phyloP scores from a whole-genome alignment of 2,329 filamentous ascomycete genomes.

The Daldinia sp. region DNA sequence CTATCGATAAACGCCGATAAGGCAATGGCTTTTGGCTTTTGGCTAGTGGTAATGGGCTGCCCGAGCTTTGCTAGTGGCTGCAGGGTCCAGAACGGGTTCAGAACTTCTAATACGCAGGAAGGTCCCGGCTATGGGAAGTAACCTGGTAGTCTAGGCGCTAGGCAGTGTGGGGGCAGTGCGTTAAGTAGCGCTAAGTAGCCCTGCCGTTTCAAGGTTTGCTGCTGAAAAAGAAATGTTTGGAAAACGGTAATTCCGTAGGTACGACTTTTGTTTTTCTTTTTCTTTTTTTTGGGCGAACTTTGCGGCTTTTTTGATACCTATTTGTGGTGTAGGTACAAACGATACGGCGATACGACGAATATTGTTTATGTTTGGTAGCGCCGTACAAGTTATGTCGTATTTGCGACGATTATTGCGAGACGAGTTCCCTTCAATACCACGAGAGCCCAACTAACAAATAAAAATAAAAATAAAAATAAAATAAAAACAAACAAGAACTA shows the following conservation, averaged over 20 bases:
- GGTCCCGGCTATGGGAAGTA: neutral
- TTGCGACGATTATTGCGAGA: conserved; percentile 2
- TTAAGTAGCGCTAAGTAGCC: conserved; percentile 7
- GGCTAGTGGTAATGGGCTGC: too few relatives aligned
- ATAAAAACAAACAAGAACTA: too few relatives aligned
- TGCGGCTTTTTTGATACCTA: too few relatives aligned
- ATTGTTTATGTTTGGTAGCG: neutral
- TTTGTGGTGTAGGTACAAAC: neutral
- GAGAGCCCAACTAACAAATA: neutral
- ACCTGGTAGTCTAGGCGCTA: too few relatives aligned
- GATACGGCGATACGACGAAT: neutral
- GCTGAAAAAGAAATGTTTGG: conserved; percentile 1
- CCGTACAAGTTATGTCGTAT: too few relatives aligned
- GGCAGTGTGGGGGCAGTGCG: conserved; percentile 4
- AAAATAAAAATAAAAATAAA: conserved; percentile 7
- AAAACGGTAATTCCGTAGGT: conserved; percentile 1
- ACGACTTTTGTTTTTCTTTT: neutral
- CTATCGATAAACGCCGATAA: conserved; percentile 27
- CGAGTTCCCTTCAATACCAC: conserved; percentile 7
- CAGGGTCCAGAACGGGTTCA: conserved; percentile 17
- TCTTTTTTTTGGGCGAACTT: neutral
- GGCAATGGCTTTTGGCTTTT: neutral
- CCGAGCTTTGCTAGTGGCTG: too few relatives aligned
- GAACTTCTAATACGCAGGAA: neutral
- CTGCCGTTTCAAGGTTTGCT: neutral